phyloP scores from a whole-genome alignment of 352 stramenopile species.

The Phytophthora ohioensis region DNA sequence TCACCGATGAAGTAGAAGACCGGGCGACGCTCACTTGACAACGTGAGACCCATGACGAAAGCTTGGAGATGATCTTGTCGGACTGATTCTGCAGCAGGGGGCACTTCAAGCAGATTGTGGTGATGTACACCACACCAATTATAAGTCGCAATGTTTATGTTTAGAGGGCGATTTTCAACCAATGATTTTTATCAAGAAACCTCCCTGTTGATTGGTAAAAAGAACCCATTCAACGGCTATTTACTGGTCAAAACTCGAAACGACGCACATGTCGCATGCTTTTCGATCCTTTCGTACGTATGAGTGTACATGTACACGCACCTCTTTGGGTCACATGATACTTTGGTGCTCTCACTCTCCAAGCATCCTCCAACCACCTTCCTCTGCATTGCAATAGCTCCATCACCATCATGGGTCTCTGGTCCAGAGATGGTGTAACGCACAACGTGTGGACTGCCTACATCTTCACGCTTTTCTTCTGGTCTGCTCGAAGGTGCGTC shows the following conservation, averaged over 20 bases:
- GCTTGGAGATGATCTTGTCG: background rate
- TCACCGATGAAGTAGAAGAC: constrained; percentile 65
- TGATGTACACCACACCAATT: background rate
- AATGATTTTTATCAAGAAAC: background rate
- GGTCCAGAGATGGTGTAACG: constrained; percentile 28
- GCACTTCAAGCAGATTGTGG: constrained; percentile 32
- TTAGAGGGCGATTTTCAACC: background rate
- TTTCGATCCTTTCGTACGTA: constrained; percentile 8
- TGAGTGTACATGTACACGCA: constrained; percentile 24
- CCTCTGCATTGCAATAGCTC: background rate
- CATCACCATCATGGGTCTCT: constrained; percentile 28
- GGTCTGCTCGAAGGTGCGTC: constrained; percentile 61
- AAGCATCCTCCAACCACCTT: constrained; percentile 7
- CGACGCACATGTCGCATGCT: constrained; percentile 25
- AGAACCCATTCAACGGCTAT: background rate
- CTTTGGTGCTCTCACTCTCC: constrained; percentile 4
- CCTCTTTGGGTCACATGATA: constrained; percentile 1
- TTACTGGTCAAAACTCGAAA: constrained; percentile 23
- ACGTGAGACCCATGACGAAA: constrained; percentile 27
- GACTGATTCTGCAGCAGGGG: constrained; percentile 6
- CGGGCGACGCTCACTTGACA: constrained; percentile 42
- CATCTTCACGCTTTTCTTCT: constrained; percentile 82
- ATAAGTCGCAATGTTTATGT: background rate
- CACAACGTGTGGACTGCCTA: constrained; percentile 79
- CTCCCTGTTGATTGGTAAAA: too few relatives aligned